Conservation (phyloP, 1,284 basidiomycete species). For the Ganoderma leucocontextum region DNA sequence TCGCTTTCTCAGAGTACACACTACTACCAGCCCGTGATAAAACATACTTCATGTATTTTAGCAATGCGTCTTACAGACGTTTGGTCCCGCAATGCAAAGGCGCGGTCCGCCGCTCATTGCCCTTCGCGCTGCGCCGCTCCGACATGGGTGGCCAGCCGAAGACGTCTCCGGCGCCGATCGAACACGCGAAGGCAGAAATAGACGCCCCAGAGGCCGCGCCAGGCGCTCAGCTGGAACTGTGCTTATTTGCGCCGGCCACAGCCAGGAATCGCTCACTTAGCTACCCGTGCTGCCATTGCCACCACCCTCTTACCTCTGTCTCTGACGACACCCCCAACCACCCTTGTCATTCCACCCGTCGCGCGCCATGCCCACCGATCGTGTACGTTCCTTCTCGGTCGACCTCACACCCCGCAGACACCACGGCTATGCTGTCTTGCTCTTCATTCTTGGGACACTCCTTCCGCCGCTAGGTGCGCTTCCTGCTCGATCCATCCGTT, state of each 20-base stretch:
- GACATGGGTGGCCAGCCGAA: too few relatives aligned
- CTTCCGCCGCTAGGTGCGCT: slow-evolving; percentile 86
- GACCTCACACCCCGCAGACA: slow-evolving; percentile 75
- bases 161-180: neutral
- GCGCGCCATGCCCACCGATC: slow-evolving; percentile 32
- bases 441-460: slow-evolving; percentile 86
- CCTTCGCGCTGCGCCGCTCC: neutral
- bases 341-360: slow-evolving; percentile 2
- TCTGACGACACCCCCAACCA: neutral
- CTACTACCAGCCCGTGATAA: too few relatives aligned
- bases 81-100: neutral
- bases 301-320: neutral
- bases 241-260: slow-evolving; percentile 1
- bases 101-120: neutral
- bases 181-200: neutral
- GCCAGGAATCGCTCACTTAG: neutral
- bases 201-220: neutral
- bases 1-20: neutral
- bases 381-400: slow-evolving; percentile 50
- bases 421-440: slow-evolving; percentile 85
- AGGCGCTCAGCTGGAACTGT: neutral
- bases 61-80: neutral
- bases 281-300: neutral
- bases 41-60: too few relatives aligned
- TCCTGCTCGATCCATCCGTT: slow-evolving; percentile 4